These are phyloP conservation scores for Beauveria rudraprayagi DNA, from an alignment of 2,329 filamentous ascomycete genomes.

Conservation along the genomic window DNA sequence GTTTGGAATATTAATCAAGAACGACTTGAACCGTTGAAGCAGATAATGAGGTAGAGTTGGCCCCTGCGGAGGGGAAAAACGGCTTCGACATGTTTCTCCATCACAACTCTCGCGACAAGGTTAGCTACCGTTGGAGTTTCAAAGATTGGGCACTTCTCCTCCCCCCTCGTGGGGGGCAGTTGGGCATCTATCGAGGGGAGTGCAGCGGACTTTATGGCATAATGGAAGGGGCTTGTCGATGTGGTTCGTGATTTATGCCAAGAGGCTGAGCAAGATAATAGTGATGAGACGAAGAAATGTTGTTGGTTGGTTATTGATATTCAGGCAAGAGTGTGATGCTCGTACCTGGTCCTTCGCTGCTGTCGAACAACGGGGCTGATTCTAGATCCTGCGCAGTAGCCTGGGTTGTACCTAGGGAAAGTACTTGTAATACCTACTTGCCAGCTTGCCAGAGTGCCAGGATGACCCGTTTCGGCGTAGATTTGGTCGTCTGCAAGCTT, in stretches of 20 bases:
- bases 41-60: not conserved
- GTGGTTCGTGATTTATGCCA: not conserved
- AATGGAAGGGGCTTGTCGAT: not conserved
- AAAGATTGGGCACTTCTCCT: not conserved
- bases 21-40: too few species aligned
- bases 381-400: too few species aligned
- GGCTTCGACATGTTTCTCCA: not conserved
- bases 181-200: not conserved
- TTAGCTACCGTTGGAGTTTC: not conserved
- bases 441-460: too few species aligned
- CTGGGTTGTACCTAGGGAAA: too few species aligned
- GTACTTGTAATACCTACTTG: too few species aligned
- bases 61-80: not conserved
- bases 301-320: too few species aligned
- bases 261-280: not conserved
- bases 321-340: too few species aligned
- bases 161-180: not conserved
- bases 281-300: not conserved
- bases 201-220: not conserved
- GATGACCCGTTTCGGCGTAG: too few species aligned
- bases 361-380: too few species aligned
- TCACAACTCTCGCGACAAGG: conserved; percentile 2
- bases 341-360: too few species aligned
- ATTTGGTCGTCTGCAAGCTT: too few species aligned
- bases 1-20: too few species aligned